Percentiles rank a stretch among this genome's conserved stretches.
These are phyloP conservation scores for Paspalum notatum DNA, from an alignment of 176 grass and related monocot genomes.

Conservation along the genomic window DNA sequence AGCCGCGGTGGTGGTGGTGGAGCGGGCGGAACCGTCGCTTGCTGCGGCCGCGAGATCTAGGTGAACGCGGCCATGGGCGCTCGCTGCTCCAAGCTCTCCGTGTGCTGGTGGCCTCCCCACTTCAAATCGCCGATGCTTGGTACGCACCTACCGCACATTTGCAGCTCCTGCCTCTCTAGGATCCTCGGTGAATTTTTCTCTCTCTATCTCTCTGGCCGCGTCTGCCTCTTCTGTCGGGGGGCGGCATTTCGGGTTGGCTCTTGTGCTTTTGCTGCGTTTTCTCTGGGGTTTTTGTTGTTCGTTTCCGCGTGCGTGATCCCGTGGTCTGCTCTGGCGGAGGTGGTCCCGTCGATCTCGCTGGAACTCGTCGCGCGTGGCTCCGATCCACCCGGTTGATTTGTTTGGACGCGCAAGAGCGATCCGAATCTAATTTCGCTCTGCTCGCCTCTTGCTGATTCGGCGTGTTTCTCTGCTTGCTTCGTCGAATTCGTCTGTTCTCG, in stretches of 20 bases:
- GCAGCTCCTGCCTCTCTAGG: background rate
- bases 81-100: conserved; percentile 75
- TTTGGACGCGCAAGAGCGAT: conserved; percentile 3
- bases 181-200: background rate
- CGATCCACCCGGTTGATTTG: conserved; percentile 32
- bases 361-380: conserved; percentile 10
- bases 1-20: conserved; percentile 30
- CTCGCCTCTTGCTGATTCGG: conserved; percentile 18
- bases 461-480: background rate
- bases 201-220: background rate
- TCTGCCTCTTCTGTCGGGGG: conserved; percentile 15
- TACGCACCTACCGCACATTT: conserved; percentile 39
- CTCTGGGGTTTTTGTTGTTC: conserved; percentile 20
- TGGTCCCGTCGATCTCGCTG: conserved; percentile 31
- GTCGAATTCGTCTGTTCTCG: conserved; percentile 9
- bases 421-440: conserved; percentile 12
- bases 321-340: background rate
- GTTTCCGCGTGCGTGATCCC: conserved; percentile 6
- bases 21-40: conserved; percentile 29
- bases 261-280: conserved; percentile 26
- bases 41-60: conserved; percentile 43
- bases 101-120: conserved; percentile 74
- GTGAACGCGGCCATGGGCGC: conserved; percentile 56
- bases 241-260: conserved; percentile 43
- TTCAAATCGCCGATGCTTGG: conserved; percentile 72